Conservation (phyloP, 2,329 filamentous ascomycete species). For the Cladosporium cucumerinum region DNA sequence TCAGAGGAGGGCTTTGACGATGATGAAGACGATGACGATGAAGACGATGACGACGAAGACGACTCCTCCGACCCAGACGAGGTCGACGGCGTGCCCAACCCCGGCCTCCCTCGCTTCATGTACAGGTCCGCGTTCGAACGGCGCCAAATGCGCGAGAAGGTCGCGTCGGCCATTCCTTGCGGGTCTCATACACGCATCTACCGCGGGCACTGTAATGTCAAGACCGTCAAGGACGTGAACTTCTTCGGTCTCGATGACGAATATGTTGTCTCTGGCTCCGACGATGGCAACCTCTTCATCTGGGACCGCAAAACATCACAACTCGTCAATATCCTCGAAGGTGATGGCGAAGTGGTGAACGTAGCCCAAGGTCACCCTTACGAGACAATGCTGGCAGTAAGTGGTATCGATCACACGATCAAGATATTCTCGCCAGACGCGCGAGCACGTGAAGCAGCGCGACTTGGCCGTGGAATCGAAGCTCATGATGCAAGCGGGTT, state of each 20-base stretch:
- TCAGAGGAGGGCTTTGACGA: conserved; percentile 30
- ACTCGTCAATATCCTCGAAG: conserved; percentile 63
- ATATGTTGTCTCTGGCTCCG: conserved; percentile 65
- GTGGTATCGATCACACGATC: conserved; percentile 65
- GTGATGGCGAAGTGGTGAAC: conserved; percentile 67
- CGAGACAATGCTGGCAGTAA: conserved; percentile 63
- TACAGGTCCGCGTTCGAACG: conserved; percentile 51
- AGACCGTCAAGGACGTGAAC: conserved; percentile 67
- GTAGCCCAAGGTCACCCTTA: conserved; percentile 66
- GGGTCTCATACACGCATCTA: conserved; percentile 56
- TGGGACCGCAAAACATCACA: conserved; percentile 63
- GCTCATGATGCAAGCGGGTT: conserved; percentile 44
- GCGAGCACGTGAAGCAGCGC: conserved; percentile 55
- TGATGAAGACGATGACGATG: conserved; percentile 25
- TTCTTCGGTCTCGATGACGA: conserved; percentile 66
- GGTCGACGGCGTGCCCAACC: conserved; percentile 34
- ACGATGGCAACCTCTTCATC: conserved; percentile 65
- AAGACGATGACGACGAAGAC: conserved; percentile 21
- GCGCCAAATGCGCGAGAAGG: conserved; percentile 46
- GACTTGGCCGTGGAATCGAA: conserved; percentile 56
- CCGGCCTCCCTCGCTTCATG: conserved; percentile 36
- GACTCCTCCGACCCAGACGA: conserved; percentile 37
- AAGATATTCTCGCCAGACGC: conserved; percentile 65
- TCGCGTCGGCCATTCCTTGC: conserved; percentile 55
- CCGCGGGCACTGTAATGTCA: conserved; percentile 63